A percentile compares a stretch with the other conserved stretches of the same genome.
Conservation (phyloP, 345 rosid species). For the Salix caprea region DNA sequence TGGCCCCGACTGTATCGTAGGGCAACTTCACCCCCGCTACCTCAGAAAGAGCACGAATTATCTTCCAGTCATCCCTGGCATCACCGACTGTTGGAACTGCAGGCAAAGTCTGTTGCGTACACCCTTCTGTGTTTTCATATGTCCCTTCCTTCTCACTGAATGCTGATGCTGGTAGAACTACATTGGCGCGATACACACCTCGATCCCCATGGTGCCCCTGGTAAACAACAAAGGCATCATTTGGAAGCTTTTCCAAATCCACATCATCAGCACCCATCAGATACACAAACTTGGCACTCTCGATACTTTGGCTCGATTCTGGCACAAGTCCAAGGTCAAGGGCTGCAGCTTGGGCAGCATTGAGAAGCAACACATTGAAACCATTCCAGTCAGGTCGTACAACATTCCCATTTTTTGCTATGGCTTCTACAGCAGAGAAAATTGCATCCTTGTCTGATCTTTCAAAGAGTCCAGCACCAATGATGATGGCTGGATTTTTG, state of each 20-base stretch:
- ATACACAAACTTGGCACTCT: constrained; percentile 80
- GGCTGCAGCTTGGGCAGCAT: constrained; percentile 97
- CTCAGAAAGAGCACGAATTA: constrained; percentile 84
- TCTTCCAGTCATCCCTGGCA: constrained; percentile 98
- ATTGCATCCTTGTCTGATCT: constrained; percentile 75
- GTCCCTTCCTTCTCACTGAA: constrained; percentile 95
- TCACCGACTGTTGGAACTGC: constrained; percentile 98
- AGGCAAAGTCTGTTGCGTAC: constrained; percentile 80
- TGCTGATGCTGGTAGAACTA: constrained; percentile 88
- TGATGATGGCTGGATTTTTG: constrained; percentile 85
- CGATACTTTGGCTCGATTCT: constrained; percentile 56
- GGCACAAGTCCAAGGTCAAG: constrained; percentile 97
- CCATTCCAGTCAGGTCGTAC: constrained; percentile 93
- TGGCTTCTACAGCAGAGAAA: constrained; percentile 65
- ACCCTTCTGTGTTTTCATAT: constrained; percentile 91
- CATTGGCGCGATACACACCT: constrained; percentile 82
- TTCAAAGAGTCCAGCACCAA: constrained; percentile 86
- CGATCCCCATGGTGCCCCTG: constrained; percentile 97
- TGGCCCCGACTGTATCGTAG: constrained; percentile 60
- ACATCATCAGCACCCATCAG: constrained; percentile 97
- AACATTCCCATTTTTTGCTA: constrained; percentile 65
- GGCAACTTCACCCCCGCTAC: constrained; percentile 71
- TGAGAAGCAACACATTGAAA: constrained; percentile 72
- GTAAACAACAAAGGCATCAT: constrained; percentile 87
- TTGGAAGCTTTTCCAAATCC: constrained; percentile 69